Base-by-base conservation (phyloP, 345 rosid genomes). In the Dipteronia dyeriana region DNA sequence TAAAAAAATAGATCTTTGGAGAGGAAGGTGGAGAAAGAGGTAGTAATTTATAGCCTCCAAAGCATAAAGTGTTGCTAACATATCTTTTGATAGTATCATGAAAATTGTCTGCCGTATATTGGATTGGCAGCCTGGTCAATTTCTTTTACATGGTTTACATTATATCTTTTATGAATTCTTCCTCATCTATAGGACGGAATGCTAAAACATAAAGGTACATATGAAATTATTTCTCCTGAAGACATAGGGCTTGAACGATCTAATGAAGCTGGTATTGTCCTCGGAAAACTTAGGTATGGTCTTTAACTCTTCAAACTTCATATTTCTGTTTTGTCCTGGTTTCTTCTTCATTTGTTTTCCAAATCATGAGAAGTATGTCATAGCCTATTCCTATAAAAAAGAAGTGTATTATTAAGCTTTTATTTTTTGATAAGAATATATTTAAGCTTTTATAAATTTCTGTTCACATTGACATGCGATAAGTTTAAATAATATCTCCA, bases 211-310 rank as follows among this genome's bases (percentile, higher is more conserved):
- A 90, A 92, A 85, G 84, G 91, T 45, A 95, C 98, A 4, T 95
- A 95, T 90, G 99, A 95, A 84, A 93, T 95, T 69, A 90, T 93
- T 13, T 86, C 88, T 61, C 98, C 97, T 0, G 97, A 93, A 65
- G 98, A 92, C 81, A 90, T 95, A 60, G 99, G 99, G 61, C 97
- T 93, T 71, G 96, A 95, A 76, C 82, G 98, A 77, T 78, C 95
- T 64, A 89, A 92, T 77, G 92, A 90, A 68, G 94, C 94, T 68
- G 97, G 98, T 62, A 93, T 95, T 81, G 98, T 95, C 76, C 97
- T 93, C 67, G 99, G 98, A 76, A 95, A 93, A 83, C 93, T 93
- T 51, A 93, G 99, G 98, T 90, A 85, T 76, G 76, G 41, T 13
- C n/a, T 57, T 47, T 76, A 25, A 38, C 71, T 76, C 69, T 16